A percentile compares a stretch with the other conserved stretches of the same genome.
Conservation (phyloP, 2,329 filamentous ascomycete species). For the Zasmidium angulare region DNA sequence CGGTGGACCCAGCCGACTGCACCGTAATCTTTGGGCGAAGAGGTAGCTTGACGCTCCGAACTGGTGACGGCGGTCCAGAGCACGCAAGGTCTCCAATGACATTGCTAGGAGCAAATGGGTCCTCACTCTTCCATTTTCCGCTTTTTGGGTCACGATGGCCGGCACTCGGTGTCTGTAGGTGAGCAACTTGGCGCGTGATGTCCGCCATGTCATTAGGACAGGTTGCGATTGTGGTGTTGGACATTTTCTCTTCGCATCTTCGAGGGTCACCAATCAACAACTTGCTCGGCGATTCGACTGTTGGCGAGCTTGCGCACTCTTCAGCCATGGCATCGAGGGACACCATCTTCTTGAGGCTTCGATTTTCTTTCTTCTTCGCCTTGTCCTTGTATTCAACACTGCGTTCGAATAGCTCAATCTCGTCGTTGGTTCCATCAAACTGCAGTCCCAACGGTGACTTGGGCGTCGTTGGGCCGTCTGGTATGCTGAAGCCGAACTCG, state of each 20-base stretch:
- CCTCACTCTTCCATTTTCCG: conserved; percentile 20
- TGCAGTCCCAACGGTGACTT: conserved; percentile 24
- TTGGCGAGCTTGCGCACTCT: conserved; percentile 6
- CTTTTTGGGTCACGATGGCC: conserved; percentile 12
- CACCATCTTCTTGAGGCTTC: conserved; percentile 24
- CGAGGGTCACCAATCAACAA: conserved; percentile 1
- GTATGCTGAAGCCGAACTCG: conserved; percentile 12
- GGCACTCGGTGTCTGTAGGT: conserved; percentile 8
- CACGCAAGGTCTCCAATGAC: conserved; percentile 6
- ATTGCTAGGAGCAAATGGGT: conserved; percentile 22
- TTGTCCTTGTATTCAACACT: conserved; percentile 23
- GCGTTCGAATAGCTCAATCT: conserved; percentile 27
- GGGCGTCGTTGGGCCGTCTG: conserved; percentile 18
- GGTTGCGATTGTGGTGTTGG: conserved; percentile 7
- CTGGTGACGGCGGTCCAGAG: conserved; percentile 1
- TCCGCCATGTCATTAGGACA: conserved; percentile 17
- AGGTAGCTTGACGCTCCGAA: conserved; percentile 11
- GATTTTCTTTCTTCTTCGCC: conserved; percentile 17
- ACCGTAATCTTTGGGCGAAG: conserved; percentile 18
- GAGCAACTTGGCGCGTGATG: conserved; percentile 17
- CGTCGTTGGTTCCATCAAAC: conserved; percentile 16
- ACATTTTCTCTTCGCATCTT: conserved; percentile 1
- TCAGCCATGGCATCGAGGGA: conserved; percentile 31
- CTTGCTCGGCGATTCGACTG: neutral
- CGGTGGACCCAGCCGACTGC: conserved; percentile 6